A percentile compares a stretch with the other conserved stretches of the same genome.
These are phyloP conservation scores for Mytilinidion resinicola DNA, from an alignment of 495 filamentous ascomycete genomes.

Conservation along the genomic window DNA sequence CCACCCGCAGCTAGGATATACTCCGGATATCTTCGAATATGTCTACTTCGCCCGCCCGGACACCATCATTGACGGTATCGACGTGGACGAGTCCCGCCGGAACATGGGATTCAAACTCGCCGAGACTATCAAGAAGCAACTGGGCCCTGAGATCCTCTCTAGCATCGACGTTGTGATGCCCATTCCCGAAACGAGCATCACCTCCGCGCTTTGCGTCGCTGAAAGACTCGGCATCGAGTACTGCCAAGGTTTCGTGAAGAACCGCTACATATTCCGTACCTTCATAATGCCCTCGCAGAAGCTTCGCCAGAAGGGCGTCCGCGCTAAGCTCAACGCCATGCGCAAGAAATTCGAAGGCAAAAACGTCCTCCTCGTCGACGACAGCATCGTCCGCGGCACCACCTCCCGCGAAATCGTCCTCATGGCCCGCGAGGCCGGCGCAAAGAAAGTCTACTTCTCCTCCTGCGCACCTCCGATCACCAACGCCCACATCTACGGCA, in stretches of 20 bases:
- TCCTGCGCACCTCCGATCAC: slow-evolving; percentile 83
- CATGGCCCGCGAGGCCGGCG: slow-evolving; percentile 89
- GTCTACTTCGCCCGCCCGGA: slow-evolving; percentile 85
- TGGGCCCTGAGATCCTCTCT: slow-evolving; percentile 68
- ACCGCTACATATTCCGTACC: slow-evolving; percentile 91
- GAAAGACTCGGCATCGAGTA: slow-evolving; percentile 72
- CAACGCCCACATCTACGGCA: slow-evolving; percentile 75
- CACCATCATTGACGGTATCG: slow-evolving; percentile 87
- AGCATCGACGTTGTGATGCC: slow-evolving; percentile 90
- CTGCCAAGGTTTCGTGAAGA: slow-evolving; percentile 85
- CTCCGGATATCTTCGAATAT: slow-evolving; percentile 94
- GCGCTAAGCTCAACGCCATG: slow-evolving; percentile 77
- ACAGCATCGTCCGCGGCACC: slow-evolving; percentile 89
- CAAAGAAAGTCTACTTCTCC: slow-evolving; percentile 84
- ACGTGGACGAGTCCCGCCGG: slow-evolving; percentile 78
- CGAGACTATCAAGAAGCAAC: slow-evolving; percentile 62
- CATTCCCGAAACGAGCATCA: slow-evolving; percentile 82
- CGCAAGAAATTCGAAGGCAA: slow-evolving; percentile 78
- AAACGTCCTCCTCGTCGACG: slow-evolving; percentile 82
- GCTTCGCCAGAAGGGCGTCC: slow-evolving; percentile 70
- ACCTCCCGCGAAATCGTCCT: slow-evolving; percentile 85
- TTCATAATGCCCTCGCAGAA: slow-evolving; percentile 93
- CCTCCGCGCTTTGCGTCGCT: slow-evolving; percentile 73
- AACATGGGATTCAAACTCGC: slow-evolving; percentile 90
- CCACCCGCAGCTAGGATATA: slow-evolving; percentile 60